A percentile compares a stretch with the other conserved stretches of the same genome.
Conservation (phyloP, 106 monocot genomes). For the Posidonia australis region DNA sequence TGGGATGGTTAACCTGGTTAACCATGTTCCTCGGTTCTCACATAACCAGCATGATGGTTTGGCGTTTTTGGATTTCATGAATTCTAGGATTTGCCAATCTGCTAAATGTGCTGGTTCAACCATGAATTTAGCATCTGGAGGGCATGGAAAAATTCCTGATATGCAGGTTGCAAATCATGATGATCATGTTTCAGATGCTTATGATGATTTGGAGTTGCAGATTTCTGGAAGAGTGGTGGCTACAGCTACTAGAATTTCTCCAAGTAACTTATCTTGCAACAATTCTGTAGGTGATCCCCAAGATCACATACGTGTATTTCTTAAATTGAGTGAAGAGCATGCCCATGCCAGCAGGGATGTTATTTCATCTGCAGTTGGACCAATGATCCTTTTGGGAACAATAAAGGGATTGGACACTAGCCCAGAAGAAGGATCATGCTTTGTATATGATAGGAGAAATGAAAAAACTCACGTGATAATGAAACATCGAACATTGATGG, state of each 20-base stretch:
- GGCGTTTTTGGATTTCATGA: conserved; percentile 12
- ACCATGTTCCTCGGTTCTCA: conserved; percentile 38
- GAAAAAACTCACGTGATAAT: conserved; percentile 73
- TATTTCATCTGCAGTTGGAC: conserved; percentile 12
- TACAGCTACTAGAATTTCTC: conserved; percentile 48
- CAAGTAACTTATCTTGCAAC: conserved; percentile 17
- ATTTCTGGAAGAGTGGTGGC: conserved; percentile 65
- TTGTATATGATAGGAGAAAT: conserved; percentile 51
- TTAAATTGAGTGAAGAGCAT: conserved; percentile 24
- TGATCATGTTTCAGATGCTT: conserved; percentile 28
- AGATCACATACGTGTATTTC: conserved; percentile 71
- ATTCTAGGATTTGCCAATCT: conserved; percentile 8
- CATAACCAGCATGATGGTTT: conserved; percentile 28
- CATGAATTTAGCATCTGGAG: background rate
- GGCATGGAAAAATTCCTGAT: conserved; percentile 7
- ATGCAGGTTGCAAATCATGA: conserved; percentile 1
- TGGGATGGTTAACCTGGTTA: conserved; percentile 49
- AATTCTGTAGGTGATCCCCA: conserved; percentile 19
- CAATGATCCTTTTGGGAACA: conserved; percentile 45
- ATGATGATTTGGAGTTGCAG: conserved; percentile 64
- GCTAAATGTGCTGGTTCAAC: background rate
- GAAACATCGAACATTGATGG: conserved; percentile 92
- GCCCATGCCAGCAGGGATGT: background rate
- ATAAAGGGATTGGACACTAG: conserved; percentile 65
- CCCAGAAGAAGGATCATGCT: conserved; percentile 74